Percentiles rank a stretch among this genome's conserved stretches.
Conservation (phyloP, 139 green algal genomes). For the Zygnema cylindricum region DNA sequence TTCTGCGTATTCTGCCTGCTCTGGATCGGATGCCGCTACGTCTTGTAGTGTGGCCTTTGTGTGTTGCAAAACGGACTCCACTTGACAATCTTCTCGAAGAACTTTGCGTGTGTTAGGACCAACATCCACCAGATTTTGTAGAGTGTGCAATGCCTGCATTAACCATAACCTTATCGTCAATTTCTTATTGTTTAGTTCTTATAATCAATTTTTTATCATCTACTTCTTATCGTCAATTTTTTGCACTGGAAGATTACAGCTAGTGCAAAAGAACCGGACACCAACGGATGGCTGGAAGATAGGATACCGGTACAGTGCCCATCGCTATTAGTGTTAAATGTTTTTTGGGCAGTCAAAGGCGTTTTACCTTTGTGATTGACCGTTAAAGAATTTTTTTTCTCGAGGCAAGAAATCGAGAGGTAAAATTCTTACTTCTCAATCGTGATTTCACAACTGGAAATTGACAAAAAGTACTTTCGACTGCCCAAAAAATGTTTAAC, state of each 20-base stretch:
- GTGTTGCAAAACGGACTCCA: not conserved
- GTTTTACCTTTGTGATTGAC: too few relatives aligned
- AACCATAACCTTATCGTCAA: too few relatives aligned
- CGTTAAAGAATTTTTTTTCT: too few relatives aligned
- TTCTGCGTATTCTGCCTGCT: not conserved
- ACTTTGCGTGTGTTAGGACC: not conserved
- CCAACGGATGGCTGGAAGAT: not conserved
- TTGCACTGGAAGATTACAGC: not conserved
- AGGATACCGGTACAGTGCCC: not conserved
- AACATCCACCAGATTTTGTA: not conserved
- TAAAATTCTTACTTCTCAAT: too few relatives aligned
- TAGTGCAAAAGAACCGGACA: not conserved
- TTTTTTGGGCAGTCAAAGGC: too few relatives aligned
- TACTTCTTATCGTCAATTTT: too few relatives aligned
- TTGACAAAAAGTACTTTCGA: too few relatives aligned
- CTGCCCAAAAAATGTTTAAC: not conserved
- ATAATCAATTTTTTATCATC: too few relatives aligned
- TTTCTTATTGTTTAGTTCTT: too few relatives aligned
- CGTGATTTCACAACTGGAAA: too few relatives aligned
- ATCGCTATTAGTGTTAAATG: not conserved
- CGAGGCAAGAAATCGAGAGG: too few relatives aligned
- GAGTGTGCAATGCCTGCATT: conserved; percentile 12
- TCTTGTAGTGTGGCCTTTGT: not conserved
- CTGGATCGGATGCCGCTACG: not conserved
- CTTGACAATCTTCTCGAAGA: conserved; percentile 2